Evolutionary conservation across 495 filamentous ascomycete species (phyloP).

Genomic region (Chaetomium fimeti): DNA sequence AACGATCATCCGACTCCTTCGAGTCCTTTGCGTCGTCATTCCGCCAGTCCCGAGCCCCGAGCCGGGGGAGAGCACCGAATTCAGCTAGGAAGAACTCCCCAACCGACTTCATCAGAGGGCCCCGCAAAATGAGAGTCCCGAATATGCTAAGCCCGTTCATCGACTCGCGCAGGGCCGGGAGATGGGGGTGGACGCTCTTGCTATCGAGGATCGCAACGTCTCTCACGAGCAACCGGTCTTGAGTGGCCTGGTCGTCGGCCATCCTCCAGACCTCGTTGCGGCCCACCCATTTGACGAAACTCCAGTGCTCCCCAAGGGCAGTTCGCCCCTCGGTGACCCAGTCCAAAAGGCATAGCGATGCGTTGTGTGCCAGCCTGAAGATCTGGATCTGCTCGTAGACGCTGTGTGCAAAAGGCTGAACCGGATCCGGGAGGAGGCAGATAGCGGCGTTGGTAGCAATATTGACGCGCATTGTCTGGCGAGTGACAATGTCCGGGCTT

Average conservation of each 20-base stretch:
- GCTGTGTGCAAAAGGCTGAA: slow-evolving; percentile 80
- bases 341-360: slow-evolving; percentile 76
- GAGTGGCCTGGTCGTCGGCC: slow-evolving; percentile 26
- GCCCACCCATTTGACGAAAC: slow-evolving; percentile 69
- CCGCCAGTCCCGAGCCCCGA: slow-evolving; percentile 80
- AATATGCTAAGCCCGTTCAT: slow-evolving; percentile 69
- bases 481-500: slow-evolving; percentile 55
- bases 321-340: slow-evolving; percentile 89
- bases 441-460: slow-evolving; percentile 64
- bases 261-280: slow-evolving; percentile 80
- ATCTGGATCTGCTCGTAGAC: slow-evolving; percentile 79
- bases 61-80: slow-evolving; percentile 71
- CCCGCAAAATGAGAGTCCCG: slow-evolving; percentile 80
- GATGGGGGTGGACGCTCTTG: slow-evolving; percentile 38
- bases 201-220: slow-evolving; percentile 77
- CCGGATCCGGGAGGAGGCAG: slow-evolving; percentile 91
- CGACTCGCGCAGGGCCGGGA: slow-evolving; percentile 48
- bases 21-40: slow-evolving; percentile 45
- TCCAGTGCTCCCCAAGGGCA: slow-evolving; percentile 89
- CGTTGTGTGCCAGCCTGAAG: slow-evolving; percentile 61
- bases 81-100: slow-evolving; percentile 69
- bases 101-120: slow-evolving; percentile 64
- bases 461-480: slow-evolving; percentile 65
- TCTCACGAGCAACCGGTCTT: slow-evolving; percentile 67
- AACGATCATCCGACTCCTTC: slow-evolving; percentile 22